Conservation (phyloP, 129 eudicot species). For the Rutidosis leptorrhynchoides region DNA sequence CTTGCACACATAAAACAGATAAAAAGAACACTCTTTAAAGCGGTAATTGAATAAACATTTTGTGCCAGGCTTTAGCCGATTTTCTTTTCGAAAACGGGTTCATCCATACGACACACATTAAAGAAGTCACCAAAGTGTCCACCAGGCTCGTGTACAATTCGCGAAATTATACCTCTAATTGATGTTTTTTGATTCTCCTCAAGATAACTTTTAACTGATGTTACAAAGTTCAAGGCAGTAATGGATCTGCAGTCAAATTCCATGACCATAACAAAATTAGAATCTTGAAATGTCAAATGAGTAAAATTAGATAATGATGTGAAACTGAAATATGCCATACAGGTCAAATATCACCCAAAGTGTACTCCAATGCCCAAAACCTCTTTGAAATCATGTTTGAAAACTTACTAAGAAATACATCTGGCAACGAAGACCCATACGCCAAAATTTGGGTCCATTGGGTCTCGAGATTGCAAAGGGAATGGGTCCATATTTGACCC, state of each 20-base stretch:
- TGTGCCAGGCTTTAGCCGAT: too few species aligned
- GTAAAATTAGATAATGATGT: background rate
- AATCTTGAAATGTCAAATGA: slow-evolving; percentile 1
- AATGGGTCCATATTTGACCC: too few species aligned
- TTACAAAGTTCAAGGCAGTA: slow-evolving; percentile 79
- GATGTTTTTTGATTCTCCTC: slow-evolving; percentile 49
- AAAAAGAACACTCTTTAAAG: too few species aligned
- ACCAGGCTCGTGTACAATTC: slow-evolving; percentile 89
- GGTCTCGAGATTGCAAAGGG: too few species aligned
- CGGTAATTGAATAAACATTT: too few species aligned
- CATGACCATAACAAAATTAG: background rate
- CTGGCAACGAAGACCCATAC: too few species aligned
- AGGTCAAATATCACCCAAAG: background rate
- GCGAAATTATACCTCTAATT: slow-evolving; percentile 86
- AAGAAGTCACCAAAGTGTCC: slow-evolving; percentile 96
- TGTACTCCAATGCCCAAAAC: too few species aligned
- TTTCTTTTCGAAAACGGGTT: too few species aligned
- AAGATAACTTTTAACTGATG: slow-evolving; percentile 59
- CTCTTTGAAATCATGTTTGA: too few species aligned
- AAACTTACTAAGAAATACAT: too few species aligned
- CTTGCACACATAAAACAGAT: too few species aligned
- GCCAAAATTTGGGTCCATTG: too few species aligned
- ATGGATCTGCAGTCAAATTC: slow-evolving; percentile 55
- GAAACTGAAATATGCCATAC: background rate
- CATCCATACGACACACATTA: slow-evolving; percentile 77